Conservation (phyloP, 2,329 filamentous ascomycete species). For the Ilyonectria mors-panacis region DNA sequence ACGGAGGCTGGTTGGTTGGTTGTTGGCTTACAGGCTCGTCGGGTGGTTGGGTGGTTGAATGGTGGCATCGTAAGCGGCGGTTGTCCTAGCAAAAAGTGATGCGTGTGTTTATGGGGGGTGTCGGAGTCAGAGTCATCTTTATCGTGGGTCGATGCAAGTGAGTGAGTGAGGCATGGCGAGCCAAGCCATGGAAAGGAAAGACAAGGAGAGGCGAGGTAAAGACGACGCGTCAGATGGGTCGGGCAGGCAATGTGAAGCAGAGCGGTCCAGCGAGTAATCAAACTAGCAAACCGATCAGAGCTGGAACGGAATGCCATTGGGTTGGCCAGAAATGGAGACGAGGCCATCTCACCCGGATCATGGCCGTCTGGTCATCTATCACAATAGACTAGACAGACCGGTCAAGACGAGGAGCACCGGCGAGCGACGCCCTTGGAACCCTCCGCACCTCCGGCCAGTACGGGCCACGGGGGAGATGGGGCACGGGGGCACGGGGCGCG, state of each 20-base stretch:
- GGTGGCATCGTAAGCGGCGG: background rate
- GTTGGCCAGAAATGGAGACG: conserved; percentile 7
- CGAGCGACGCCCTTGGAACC: no score
- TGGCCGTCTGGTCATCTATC: conserved; percentile 47
- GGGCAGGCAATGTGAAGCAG: conserved; percentile 6
- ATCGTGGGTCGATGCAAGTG: conserved; percentile 15
- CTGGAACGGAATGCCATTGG: conserved; percentile 10
- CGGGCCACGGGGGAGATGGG: background rate
- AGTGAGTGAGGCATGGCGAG: no score
- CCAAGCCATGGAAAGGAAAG: background rate
- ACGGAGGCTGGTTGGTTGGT: conserved; percentile 6
- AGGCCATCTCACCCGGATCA: conserved; percentile 9
- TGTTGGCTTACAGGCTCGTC: background rate
- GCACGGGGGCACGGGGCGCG: conserved; percentile 5
- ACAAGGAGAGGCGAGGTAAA: background rate
- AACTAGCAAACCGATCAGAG: background rate
- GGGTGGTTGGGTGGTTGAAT: no score
- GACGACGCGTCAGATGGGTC: background rate
- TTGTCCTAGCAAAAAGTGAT: background rate
- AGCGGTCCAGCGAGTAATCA: conserved; percentile 5
- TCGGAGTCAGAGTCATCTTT: background rate
- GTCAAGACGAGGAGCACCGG: conserved; percentile 32
- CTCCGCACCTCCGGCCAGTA: background rate
- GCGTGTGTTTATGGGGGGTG: background rate
- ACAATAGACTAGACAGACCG: conserved; percentile 48